Percentiles rank a stretch among this genome's conserved stretches.
Conservation (phyloP, 441 rosid species). For the Cnidoscolus chayamansa region DNA sequence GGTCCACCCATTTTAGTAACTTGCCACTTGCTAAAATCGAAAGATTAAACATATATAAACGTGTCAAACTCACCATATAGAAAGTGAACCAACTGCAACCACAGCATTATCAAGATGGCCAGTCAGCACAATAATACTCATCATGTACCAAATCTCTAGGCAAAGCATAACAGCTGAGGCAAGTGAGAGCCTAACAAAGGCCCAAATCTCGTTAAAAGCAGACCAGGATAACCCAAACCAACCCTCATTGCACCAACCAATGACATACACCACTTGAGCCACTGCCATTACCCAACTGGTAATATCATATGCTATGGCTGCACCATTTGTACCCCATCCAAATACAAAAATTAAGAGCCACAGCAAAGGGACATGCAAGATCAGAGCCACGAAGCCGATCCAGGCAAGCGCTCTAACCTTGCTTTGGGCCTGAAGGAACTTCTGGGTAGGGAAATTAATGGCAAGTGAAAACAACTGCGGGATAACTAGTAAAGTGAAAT, state of each 20-base stretch:
- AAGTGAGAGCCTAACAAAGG: constrained; percentile 66
- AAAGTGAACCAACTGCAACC: constrained; percentile 65
- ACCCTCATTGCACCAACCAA: constrained; percentile 54
- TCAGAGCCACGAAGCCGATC: constrained; percentile 48
- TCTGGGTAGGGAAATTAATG: constrained; percentile 21
- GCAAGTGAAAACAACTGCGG: constrained; percentile 50
- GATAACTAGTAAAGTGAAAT: constrained; percentile 46
- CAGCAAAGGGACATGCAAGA: constrained; percentile 41
- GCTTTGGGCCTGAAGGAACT: constrained; percentile 24
- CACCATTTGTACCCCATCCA: constrained; percentile 63
- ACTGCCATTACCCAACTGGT: constrained; percentile 44
- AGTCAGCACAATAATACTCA: constrained; percentile 61
- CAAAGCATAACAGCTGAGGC: constrained; percentile 95
- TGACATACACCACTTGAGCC: constrained; percentile 50
- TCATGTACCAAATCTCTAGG: constrained; percentile 79
- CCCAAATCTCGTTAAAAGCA: constrained; percentile 68
- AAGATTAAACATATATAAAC: too few relatives aligned
- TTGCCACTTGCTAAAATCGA: neutral
- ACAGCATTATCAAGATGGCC: constrained; percentile 69
- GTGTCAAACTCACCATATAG: constrained; percentile 57
- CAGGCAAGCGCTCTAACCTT: constrained; percentile 31
- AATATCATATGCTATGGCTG: constrained; percentile 62
- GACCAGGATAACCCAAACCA: constrained; percentile 64
- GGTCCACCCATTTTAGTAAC: too few relatives aligned
- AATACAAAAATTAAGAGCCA: constrained; percentile 46